A percentile compares a stretch with the other conserved stretches of the same genome.
These are phyloP conservation scores for Peterozyma toletana DNA, from an alignment of 805 yeast genomes.

Conservation along the genomic window DNA sequence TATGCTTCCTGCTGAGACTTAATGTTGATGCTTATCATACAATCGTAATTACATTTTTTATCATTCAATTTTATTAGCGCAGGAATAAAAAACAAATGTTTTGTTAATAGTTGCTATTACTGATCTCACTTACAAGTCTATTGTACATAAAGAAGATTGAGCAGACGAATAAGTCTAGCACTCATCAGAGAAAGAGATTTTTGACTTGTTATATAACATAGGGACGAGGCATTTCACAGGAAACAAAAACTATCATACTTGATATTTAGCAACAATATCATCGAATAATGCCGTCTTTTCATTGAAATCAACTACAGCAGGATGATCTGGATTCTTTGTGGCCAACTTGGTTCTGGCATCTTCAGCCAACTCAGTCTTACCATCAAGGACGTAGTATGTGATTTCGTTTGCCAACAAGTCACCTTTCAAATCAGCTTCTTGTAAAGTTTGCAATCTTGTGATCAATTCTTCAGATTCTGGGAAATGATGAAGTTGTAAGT, in stretches of 20 bases:
- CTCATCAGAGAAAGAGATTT: too few species aligned
- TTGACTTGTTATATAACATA: too few species aligned
- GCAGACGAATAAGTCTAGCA: too few species aligned
- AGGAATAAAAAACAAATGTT: too few species aligned
- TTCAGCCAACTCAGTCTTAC: conserved; percentile 25
- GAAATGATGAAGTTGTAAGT: conserved; percentile 68
- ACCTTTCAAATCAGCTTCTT: conserved; percentile 16
- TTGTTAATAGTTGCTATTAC: too few species aligned
- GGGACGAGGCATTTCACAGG: too few species aligned
- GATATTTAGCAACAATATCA: conserved; percentile 56
- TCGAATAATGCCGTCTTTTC: conserved; percentile 64
- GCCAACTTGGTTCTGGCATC: conserved; percentile 39
- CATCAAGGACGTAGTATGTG: conserved; percentile 51
- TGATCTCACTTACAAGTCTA: too few species aligned
- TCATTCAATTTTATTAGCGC: too few species aligned
- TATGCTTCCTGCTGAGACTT: too few species aligned
- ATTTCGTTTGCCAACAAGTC: conserved; percentile 61
- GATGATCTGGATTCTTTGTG: conserved; percentile 46
- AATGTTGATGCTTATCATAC: too few species aligned
- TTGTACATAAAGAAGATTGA: too few species aligned
- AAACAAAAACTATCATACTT: not conserved
- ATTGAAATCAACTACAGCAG: conserved; percentile 46
- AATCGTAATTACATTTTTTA: too few species aligned
- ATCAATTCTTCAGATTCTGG: conserved; percentile 77
- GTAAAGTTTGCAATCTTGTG: conserved; percentile 25